Evolutionary conservation across 306 rosid genomes (phyloP), one percentile per base, ranked within the genome.

Genomic region (Vicia faba): DNA sequence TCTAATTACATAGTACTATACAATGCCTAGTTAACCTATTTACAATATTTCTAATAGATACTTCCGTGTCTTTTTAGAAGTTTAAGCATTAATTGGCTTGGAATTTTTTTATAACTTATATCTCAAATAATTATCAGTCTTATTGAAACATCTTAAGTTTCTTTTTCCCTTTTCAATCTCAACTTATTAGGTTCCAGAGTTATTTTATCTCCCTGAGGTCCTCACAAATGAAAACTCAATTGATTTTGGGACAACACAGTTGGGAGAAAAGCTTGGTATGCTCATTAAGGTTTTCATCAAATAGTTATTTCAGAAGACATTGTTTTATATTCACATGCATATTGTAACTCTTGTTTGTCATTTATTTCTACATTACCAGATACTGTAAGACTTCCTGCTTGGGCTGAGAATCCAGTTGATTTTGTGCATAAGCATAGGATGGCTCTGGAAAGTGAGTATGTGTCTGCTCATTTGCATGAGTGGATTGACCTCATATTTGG

Each of bases 401-500:
- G 99, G 99, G 99, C 99, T 67, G 89, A 88, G 77, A 93, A 75
- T 64, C 88, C 95, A 64, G 76, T 78, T 80, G 99, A 93, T 86
- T 93, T 93, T 80, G 88, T 93, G 75, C 92, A 86, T 79, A 93
- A 93, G 86, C 99, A 93, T 80, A 85, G 80, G 75, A 85, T 80
- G 92, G 99, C 99, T 83, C 96, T 93, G 44, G 99, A 93, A 84
- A 93, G 97, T 8, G 97, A 93, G 70, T 86, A 86, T 43, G 97
- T 79, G 65, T 93, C 99, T 80, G 86, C 87, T 51, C 91, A 90
- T 79, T 81, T 93, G 83, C 97, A 93, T 80, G 99, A 93, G 78
- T 93, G 99, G 99, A 86, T 93, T 74, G 99, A 93, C 86, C 97
- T 93, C 70, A 80, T 93, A 64, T 93, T 90, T 51, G 99, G 99